A percentile compares a stretch with the other conserved stretches of the same genome.
Conservation (phyloP, 129 eudicot genomes). For the Scalesia atractyloides region DNA sequence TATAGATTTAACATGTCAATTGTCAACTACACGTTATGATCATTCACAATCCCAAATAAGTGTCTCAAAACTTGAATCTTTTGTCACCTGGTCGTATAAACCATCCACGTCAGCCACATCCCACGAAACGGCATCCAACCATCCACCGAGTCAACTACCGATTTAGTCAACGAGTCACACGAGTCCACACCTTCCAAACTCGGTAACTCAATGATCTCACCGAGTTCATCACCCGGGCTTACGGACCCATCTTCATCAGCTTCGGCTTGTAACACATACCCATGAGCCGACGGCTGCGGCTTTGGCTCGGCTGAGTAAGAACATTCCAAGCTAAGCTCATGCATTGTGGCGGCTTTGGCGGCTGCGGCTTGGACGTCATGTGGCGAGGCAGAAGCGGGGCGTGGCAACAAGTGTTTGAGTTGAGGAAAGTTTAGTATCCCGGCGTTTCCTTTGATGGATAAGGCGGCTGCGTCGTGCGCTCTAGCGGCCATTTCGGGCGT, state of each 20-base stretch:
- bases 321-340: slow-evolving; percentile 24
- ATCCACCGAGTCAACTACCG: slow-evolving; percentile 60
- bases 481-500: slow-evolving; percentile 94
- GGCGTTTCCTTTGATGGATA: slow-evolving; percentile 61
- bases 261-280: slow-evolving; percentile 1
- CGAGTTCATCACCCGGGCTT: slow-evolving; percentile 50
- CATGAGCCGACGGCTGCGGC: slow-evolving; percentile 11
- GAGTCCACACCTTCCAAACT: slow-evolving; percentile 56
- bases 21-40: background rate
- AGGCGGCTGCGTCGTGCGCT: slow-evolving; percentile 83
- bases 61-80: slow-evolving; percentile 23
- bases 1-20: slow-evolving; percentile 9
- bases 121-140: slow-evolving; percentile 64
- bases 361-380: slow-evolving; percentile 84
- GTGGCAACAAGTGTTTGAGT: slow-evolving; percentile 60
- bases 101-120: slow-evolving; percentile 41
- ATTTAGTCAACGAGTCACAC: slow-evolving; percentile 34
- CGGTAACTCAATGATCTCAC: slow-evolving; percentile 74
- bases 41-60: slow-evolving; percentile 5
- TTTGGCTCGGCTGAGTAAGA: background rate
- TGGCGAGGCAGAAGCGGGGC: slow-evolving; percentile 65
- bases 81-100: slow-evolving; percentile 33
- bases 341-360: slow-evolving; percentile 82
- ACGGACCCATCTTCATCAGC: slow-evolving; percentile 7
- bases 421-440: slow-evolving; percentile 77